Evolutionary conservation across 2,329 filamentous ascomycete genomes (phyloP), one percentile per base, ranked within the genome.

Genomic region (Arthrobotrys sinensis): DNA sequence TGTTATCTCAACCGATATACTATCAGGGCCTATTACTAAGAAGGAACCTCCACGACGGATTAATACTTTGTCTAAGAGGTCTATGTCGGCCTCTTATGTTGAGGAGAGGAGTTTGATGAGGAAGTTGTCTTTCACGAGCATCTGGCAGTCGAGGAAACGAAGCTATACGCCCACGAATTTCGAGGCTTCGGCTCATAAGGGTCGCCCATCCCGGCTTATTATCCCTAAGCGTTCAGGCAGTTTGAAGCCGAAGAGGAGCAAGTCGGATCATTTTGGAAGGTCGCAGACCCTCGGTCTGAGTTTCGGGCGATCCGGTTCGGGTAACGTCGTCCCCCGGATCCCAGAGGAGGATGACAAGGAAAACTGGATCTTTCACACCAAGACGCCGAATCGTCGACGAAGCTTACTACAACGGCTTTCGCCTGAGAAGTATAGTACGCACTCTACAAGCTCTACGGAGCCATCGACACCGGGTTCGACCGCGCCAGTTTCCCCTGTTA

Each of bases 111-210:
- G 73, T 0, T 28, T 71, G n/a, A 71, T 71, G 66, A 60, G 73
- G 43, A 77, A 71, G 38, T 43, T 77, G 45, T 77, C 73, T 1
- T 32, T 77, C 32, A 77, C 50, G 38, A 63, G 62, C 16, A 77
- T 77, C 24, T 77, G 73, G 73, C 73, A 77, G 36, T 77, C 73
- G 4, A 66, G 73, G 36, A 77, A 71, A 45, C 52, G 73, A 55
- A 71, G 73, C 43, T 77, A 52, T 28, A 71, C 73, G n/a, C 73
- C 66, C 12, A 65, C 72, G n/a, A 66, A 60, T 21, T 34, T 43
- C 12, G 73, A 71, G 11, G 48, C 14, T 28, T 52, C 60, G 10
- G 36, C 48, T 45, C 62, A 60, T 3, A 77, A 71, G 45, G 48
- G 57, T 6, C 66, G 73, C 3, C 73, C 73, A 24, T 77, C 73